Evolutionary conservation across 2,329 filamentous ascomycete genomes (phyloP).

Genomic region (Stagonosporopsis chrysanthemi): DNA sequence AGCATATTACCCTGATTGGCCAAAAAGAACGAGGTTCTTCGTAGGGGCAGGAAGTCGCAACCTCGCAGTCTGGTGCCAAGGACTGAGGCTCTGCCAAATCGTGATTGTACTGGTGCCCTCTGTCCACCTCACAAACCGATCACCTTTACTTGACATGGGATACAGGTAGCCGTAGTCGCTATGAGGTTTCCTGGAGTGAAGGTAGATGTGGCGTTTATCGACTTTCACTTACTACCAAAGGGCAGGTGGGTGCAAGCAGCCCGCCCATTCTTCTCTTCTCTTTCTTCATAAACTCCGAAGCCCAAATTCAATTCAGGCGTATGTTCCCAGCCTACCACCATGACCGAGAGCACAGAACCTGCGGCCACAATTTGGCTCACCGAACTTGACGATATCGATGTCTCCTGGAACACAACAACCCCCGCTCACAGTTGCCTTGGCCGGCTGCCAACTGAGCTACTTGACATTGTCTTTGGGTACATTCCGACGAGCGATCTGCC

Average conservation of each 20-base stretch:
- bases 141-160: background rate
- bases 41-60: too few species aligned
- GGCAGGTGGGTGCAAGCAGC: background rate
- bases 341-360: background rate
- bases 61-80: too few species aligned
- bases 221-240: background rate
- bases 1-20: too few species aligned
- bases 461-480: background rate
- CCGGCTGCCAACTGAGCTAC: background rate
- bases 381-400: background rate
- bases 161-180: background rate
- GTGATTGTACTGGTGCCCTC: too few species aligned
- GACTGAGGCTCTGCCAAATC: too few species aligned
- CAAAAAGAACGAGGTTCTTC: too few species aligned
- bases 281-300: background rate
- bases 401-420: background rate
- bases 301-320: background rate
- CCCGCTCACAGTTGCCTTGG: background rate
- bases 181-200: background rate
- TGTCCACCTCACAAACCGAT: too few species aligned
- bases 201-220: background rate
- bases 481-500: background rate
- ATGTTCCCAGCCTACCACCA: background rate
- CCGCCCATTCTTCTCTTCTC: background rate
- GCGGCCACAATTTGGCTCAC: background rate